Conservation (phyloP, 768 basidiomycete genomes). For the Fomitopsis serialis region DNA sequence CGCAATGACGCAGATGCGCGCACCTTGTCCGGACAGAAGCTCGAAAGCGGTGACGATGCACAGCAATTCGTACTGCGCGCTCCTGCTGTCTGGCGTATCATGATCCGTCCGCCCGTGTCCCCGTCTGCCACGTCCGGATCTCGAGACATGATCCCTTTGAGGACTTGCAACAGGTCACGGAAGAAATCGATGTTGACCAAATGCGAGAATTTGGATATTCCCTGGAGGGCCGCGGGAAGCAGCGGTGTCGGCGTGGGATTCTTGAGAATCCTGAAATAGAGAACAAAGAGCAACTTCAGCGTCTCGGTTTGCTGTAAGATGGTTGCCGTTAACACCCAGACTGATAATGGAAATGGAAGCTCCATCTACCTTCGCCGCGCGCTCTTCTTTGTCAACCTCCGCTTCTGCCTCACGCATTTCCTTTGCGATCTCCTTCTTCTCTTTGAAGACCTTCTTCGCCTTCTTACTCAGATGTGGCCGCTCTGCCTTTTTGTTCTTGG, state of each 20-base stretch:
- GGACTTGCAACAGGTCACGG: conserved; percentile 84
- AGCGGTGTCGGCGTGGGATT: conserved; percentile 72
- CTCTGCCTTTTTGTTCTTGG: conserved; percentile 46
- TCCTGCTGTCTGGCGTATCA: conserved; percentile 27
- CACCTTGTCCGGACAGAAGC: conserved; percentile 92
- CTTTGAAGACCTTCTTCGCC: conserved; percentile 76
- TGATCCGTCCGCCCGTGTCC: conserved; percentile 18
- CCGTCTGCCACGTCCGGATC: conserved; percentile 33
- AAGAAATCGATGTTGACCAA: conserved; percentile 99
- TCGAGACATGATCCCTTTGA: conserved; percentile 70
- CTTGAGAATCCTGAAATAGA: conserved; percentile 96
- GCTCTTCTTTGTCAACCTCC: conserved; percentile 88
- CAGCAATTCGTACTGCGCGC: conserved; percentile 58
- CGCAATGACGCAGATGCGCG: background rate
- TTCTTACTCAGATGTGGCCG: conserved; percentile 89
- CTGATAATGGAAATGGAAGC: conserved; percentile 15
- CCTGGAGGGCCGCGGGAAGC: conserved; percentile 82
- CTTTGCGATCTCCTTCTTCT: conserved; percentile 83
- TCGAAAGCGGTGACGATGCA: conserved; percentile 98
- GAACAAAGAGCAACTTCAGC: conserved; percentile 90
- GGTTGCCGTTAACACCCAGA: conserved; percentile 3
- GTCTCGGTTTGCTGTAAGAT: conserved; percentile 88
- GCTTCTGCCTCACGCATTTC: conserved; percentile 94
- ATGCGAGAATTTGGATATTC: conserved; percentile 91
- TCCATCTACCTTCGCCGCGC: conserved; percentile 63